These are phyloP conservation scores for Erythrobasidium yunnanense DNA, from an alignment of 768 basidiomycete species.

Conservation along the genomic window DNA sequence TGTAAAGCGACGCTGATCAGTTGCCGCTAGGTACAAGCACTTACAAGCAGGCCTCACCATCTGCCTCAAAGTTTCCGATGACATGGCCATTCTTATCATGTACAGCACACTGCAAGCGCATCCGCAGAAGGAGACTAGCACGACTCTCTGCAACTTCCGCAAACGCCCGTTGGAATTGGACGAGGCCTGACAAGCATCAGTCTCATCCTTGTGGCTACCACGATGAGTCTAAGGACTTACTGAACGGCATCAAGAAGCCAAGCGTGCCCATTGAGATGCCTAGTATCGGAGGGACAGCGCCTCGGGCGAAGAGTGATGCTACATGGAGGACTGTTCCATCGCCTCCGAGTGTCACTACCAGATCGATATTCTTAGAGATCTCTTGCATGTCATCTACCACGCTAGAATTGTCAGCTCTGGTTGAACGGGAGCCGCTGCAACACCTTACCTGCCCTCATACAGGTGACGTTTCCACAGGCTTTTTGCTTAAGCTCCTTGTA, in stretches of 20 bases:
- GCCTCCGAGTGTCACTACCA: constrained; percentile 83
- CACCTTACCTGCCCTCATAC: constrained; percentile 3
- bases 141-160: constrained; percentile 68
- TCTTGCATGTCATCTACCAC: not conserved
- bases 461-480: not conserved
- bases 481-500: constrained; percentile 2
- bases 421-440: not conserved
- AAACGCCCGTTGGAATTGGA: constrained; percentile 69
- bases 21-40: constrained; percentile 25
- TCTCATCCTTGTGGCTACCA: too few species aligned
- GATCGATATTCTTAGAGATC: constrained; percentile 53
- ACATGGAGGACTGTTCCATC: constrained; percentile 92
- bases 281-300: constrained; percentile 82
- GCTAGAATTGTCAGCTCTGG: not conserved
- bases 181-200: constrained; percentile 55
- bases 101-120: constrained; percentile 76
- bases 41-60: constrained; percentile 27
- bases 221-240: constrained; percentile 48
- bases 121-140: constrained; percentile 71
- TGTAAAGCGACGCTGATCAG: not conserved
- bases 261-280: constrained; percentile 89
- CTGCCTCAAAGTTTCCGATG: constrained; percentile 1
- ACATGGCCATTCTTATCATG: constrained; percentile 50
- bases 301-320: constrained; percentile 75
- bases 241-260: constrained; percentile 85